These are phyloP conservation scores for Rubroboletus pulcherrimus DNA, from an alignment of 768 basidiomycete species.

Conservation along the genomic window DNA sequence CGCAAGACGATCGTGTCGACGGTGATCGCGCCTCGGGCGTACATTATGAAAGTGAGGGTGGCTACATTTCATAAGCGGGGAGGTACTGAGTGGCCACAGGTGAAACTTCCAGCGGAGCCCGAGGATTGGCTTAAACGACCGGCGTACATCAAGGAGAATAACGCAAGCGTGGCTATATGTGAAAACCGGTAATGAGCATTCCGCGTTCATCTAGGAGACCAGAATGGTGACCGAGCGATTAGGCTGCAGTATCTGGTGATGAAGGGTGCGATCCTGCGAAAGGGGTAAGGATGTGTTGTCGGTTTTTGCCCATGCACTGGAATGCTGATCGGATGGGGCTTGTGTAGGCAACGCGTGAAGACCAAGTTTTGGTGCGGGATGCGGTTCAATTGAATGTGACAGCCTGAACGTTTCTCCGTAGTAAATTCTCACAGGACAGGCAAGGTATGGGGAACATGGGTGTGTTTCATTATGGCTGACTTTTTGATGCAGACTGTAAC, in stretches of 20 bases:
- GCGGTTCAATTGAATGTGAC: constrained; percentile 1
- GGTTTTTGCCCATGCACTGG: constrained; percentile 11
- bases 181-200: constrained; percentile 62
- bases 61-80: not conserved
- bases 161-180: constrained; percentile 72
- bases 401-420: constrained; percentile 28
- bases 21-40: constrained; percentile 77
- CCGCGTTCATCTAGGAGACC: constrained; percentile 6
- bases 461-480: not conserved
- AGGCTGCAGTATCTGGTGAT: constrained; percentile 85
- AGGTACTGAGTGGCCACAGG: constrained; percentile 38
- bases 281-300: constrained; percentile 56
- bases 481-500: constrained; percentile 53
- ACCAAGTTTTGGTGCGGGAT: constrained; percentile 75
- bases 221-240: constrained; percentile 21
- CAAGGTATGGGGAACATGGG: constrained; percentile 37
- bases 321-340: constrained; percentile 13
- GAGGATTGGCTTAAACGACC: constrained; percentile 85
- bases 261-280: constrained; percentile 82
- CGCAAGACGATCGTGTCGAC: constrained; percentile 73
- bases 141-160: constrained; percentile 76
- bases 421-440: constrained; percentile 65
- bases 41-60: constrained; percentile 73
- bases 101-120: constrained; percentile 82
- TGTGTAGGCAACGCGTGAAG: constrained; percentile 66